These are phyloP conservation scores for Pyrenula aspistea DNA, from an alignment of 495 filamentous ascomycete genomes.

Conservation along the genomic window DNA sequence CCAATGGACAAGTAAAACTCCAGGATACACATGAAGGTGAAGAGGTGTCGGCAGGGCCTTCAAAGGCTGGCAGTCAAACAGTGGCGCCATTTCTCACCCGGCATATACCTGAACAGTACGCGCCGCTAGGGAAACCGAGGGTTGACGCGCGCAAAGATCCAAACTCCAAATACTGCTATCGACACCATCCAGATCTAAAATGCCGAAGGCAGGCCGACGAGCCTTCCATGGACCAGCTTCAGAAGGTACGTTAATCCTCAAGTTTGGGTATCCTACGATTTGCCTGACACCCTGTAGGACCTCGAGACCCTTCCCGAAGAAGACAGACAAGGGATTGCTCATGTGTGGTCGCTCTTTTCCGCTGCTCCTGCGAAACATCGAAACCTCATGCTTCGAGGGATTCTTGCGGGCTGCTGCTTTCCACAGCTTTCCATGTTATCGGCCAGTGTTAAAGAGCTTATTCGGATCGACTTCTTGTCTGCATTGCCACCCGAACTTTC, in stretches of 20 bases:
- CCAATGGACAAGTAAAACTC: background rate
- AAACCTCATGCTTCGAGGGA: constrained; percentile 88
- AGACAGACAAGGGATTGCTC: constrained; percentile 87
- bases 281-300: constrained; percentile 36
- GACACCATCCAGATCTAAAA: constrained; percentile 88
- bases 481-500: constrained; percentile 83
- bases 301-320: constrained; percentile 67
- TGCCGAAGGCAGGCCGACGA: constrained; percentile 88
- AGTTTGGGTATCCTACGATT: constrained; percentile 3
- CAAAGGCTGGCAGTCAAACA: constrained; percentile 37
- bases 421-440: constrained; percentile 91
- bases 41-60: constrained; percentile 18
- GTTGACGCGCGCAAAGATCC: constrained; percentile 31
- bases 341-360: constrained; percentile 94
- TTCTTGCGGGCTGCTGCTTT: constrained; percentile 92
- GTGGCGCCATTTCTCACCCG: constrained; percentile 75
- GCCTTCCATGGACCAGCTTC: constrained; percentile 87
- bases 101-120: constrained; percentile 78
- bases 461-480: constrained; percentile 88
- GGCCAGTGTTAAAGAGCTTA: constrained; percentile 72
- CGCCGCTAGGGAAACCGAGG: constrained; percentile 43
- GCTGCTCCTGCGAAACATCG: constrained; percentile 88
- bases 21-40: constrained; percentile 3
- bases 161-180: constrained; percentile 92
- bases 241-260: constrained; percentile 46